These are phyloP conservation scores for Styphnolobium japonicum DNA, from an alignment of 306 rosid species.

Conservation along the genomic window DNA sequence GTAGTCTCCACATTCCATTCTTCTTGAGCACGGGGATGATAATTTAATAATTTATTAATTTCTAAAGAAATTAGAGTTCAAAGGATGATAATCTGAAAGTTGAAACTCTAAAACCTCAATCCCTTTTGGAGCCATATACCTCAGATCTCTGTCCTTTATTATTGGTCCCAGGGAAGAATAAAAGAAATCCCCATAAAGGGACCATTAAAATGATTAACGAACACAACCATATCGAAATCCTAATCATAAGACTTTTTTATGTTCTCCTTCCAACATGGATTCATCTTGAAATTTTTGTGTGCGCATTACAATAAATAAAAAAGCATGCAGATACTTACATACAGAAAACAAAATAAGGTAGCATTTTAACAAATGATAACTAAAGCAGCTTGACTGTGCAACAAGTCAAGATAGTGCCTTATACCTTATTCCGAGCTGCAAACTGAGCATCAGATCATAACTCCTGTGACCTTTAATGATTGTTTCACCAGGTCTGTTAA, in stretches of 20 bases:
- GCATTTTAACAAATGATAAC: conserved; percentile 22
- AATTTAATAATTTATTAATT: not conserved
- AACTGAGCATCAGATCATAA: conserved; percentile 95
- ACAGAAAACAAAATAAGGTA: not conserved
- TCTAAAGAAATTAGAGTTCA: not conserved
- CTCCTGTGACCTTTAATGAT: conserved; percentile 97
- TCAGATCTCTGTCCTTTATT: not conserved
- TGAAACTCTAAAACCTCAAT: conserved; percentile 2
- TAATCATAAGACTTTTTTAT: not conserved
- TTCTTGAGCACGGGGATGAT: not conserved
- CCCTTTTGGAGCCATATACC: not conserved
- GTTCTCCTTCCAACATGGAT: not conserved
- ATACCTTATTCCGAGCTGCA: conserved; percentile 99
- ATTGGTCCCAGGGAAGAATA: not conserved
- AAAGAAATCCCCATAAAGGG: not conserved
- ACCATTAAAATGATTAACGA: not conserved
- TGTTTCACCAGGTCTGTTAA: conserved; percentile 88
- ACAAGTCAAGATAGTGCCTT: conserved; percentile 16
- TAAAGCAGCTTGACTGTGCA: not conserved
- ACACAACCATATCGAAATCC: not conserved
- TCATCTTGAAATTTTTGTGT: not conserved
- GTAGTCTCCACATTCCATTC: not conserved
- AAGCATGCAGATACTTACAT: not conserved
- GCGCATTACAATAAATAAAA: not conserved
- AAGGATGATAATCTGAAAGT: not conserved